Evolutionary conservation across 495 filamentous ascomycete species (phyloP).

Genomic region (Aspergillus nidulans): DNA sequence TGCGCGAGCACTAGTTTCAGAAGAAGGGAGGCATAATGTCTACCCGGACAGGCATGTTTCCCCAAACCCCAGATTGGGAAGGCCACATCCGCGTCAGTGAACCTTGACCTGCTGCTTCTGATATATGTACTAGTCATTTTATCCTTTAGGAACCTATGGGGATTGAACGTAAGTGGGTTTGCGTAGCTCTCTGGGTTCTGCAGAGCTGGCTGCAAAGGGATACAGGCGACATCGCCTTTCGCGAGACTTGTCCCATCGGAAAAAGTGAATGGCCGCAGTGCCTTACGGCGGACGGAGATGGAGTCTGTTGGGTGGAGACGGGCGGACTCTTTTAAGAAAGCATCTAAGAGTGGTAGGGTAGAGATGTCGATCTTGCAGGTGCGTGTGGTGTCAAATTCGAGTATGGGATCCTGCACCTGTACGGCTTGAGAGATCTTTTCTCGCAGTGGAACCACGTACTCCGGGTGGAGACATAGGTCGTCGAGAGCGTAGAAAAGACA

Average conservation of each 20-base stretch:
- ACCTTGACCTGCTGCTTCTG: too few species aligned
- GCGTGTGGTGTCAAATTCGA: too few species aligned
- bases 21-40: slow-evolving; percentile 1
- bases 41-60: slow-evolving; percentile 2
- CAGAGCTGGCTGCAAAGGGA: background rate
- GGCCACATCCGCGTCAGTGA: background rate
- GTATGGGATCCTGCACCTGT: too few species aligned
- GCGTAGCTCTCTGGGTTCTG: background rate
- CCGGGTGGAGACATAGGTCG: background rate
- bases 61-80: slow-evolving; percentile 5
- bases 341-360: background rate
- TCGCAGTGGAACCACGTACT: background rate
- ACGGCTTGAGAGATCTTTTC: background rate
- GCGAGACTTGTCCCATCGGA: slow-evolving; percentile 1
- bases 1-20: slow-evolving; percentile 4
- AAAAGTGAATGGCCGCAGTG: background rate
- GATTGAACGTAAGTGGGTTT: background rate
- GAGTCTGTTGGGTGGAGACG: slow-evolving; percentile 4
- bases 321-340: slow-evolving; percentile 1
- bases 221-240: background rate
- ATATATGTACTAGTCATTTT: background rate
- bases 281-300: slow-evolving; percentile 1
- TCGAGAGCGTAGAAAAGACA: slow-evolving; percentile 7
- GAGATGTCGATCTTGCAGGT: too few species aligned
- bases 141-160: background rate